Conservation (phyloP, 2,329 filamentous ascomycete species). For the Colletotrichum godetiae region DNA sequence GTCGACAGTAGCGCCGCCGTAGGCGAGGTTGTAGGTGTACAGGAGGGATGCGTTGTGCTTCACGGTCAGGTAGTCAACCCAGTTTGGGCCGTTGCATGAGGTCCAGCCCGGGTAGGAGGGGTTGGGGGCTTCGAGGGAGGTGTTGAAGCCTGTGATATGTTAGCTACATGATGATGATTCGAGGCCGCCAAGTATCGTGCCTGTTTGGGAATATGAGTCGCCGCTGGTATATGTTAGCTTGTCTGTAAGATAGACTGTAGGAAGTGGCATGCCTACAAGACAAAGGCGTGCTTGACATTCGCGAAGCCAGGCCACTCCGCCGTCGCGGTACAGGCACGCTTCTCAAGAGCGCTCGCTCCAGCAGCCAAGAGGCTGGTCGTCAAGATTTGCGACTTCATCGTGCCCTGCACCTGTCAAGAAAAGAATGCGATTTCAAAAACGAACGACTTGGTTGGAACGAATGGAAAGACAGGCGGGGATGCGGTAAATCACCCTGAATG, state of each 20-base stretch:
- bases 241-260: not conserved
- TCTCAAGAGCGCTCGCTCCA: constrained; percentile 7
- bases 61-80: constrained; percentile 61
- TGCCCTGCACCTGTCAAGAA: not conserved
- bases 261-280: constrained; percentile 41
- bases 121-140: constrained; percentile 61
- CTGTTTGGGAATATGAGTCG: constrained; percentile 47
- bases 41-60: constrained; percentile 59
- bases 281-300: constrained; percentile 53
- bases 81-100: constrained; percentile 61
- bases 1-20: constrained; percentile 65
- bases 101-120: constrained; percentile 61
- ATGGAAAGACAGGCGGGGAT: not conserved
- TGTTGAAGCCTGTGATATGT: constrained; percentile 60
- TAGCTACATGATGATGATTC: not conserved
- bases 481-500: rapidly evolving
- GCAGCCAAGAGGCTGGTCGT: not conserved
- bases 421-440: not conserved
- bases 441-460: not conserved
- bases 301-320: constrained; percentile 49
- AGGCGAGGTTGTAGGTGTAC: constrained; percentile 64
- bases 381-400: constrained; percentile 23
- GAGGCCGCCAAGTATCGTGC: not conserved
- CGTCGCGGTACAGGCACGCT: constrained; percentile 40
- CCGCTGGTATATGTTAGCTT: constrained; percentile 37